Evolutionary conservation across 352 stramenopile genomes (phyloP), one percentile per base, ranked within the genome.

Genomic region (Phytophthora aleatoria): DNA sequence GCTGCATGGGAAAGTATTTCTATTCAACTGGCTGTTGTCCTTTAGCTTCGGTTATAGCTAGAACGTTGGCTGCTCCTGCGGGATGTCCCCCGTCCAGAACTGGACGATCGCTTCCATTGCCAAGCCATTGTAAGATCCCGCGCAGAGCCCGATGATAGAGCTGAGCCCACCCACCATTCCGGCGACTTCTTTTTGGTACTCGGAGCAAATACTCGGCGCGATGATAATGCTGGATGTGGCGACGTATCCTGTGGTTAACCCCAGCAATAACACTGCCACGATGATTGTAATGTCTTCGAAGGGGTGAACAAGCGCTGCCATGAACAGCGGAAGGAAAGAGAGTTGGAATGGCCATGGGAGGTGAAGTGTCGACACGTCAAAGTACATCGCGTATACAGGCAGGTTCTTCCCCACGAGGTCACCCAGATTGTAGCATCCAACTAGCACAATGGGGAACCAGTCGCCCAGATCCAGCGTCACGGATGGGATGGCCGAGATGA

Each of bases 351-450:
- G 57, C 78, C 85, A 90, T 36, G 82, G 78, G 30, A 80, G 73
- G 49, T 94, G 84, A 31, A 94, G 69, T 47, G 78, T 91, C 28
- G 71, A 67, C 30, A 89, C 58, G 41, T 89, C 79, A 42, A 94
- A 83, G 57, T 89, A 86, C 75, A 91, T 87, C 47, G 73, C 58
- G 60, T 89, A 85, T 50, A 91, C 60, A 4, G 84, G 83, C 30
- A 92, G 54, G 58, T 83, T 92, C 69, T 94, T 94, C n/a, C 85
- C 85, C 2, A 94, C 50, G 24, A 92, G 73, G 53, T 94, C 85
- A 31, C 83, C 85, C 10, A 91, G 38, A 51, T 89, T 94, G 63
- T 83, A 94, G 70, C 80, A 86, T 2, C 82, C 83, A 12, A 92
- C 85, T 13, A 92, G 61, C 0, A 94, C 71, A 43, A 94, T 87